A percentile compares a stretch with the other conserved stretches of the same genome.
Conservation (phyloP, 2,329 filamentous ascomycete species). For the Colletotrichum costaricense region DNA sequence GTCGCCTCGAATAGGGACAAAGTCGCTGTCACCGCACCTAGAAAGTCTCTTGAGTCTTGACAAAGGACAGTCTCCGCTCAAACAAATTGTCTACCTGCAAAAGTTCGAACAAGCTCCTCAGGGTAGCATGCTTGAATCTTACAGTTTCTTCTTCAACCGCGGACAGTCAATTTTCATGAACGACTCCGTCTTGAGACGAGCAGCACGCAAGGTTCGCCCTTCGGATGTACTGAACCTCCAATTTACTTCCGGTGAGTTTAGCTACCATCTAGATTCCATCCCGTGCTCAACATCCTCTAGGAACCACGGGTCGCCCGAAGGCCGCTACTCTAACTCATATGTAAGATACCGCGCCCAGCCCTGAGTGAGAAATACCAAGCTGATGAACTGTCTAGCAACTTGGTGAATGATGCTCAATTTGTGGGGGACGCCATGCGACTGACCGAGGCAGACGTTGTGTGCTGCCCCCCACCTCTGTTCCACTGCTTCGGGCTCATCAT, state of each 20-base stretch:
- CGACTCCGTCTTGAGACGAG: constrained; percentile 37
- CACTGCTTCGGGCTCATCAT: not conserved
- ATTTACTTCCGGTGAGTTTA: not conserved
- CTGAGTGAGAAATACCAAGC: not conserved
- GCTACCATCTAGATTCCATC: not conserved
- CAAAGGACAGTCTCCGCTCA: no score
- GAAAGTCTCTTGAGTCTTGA: not conserved
- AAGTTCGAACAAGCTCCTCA: not conserved
- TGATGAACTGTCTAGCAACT: not conserved
- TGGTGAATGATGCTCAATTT: not conserved
- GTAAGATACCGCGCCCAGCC: not conserved
- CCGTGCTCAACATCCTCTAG: not conserved
- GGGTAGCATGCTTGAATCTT: not conserved
- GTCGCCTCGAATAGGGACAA: not conserved
- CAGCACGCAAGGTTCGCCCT: constrained; percentile 53
- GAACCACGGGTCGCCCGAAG: not conserved
- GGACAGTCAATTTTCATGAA: not conserved
- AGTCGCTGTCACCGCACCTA: not conserved
- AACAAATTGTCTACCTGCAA: no score
- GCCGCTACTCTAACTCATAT: not conserved
- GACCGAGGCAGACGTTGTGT: not conserved
- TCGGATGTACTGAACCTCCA: not conserved
- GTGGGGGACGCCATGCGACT: not conserved
- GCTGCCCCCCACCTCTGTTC: not conserved
- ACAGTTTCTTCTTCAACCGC: not conserved